Evolutionary conservation across 1,139 yeast species (phyloP).

Genomic region (Kazachstania sp.): DNA sequence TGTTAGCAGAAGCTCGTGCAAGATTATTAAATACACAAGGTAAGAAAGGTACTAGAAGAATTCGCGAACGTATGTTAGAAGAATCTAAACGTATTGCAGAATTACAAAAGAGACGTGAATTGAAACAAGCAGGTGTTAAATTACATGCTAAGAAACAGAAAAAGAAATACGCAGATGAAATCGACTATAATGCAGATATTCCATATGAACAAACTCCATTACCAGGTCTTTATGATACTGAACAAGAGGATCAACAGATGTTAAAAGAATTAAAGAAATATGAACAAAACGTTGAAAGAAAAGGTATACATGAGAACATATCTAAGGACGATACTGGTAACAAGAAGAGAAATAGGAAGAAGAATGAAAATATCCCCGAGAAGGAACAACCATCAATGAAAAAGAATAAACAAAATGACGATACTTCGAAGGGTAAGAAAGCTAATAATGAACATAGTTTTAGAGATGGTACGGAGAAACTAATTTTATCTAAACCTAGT

Average conservation of each 20-base stretch:
- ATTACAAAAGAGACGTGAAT: slow-evolving; percentile 73
- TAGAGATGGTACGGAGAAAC: background rate
- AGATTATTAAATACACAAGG: slow-evolving; percentile 90
- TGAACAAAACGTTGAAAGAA: slow-evolving; percentile 38
- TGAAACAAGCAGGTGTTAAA: slow-evolving; percentile 77
- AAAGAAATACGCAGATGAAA: slow-evolving; percentile 50
- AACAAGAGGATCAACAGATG: slow-evolving; percentile 45
- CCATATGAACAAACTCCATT: slow-evolving; percentile 72
- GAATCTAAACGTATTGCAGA: slow-evolving; percentile 69
- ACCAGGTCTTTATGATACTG: slow-evolving; percentile 60
- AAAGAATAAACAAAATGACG: background rate
- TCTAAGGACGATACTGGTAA: slow-evolving; percentile 25
- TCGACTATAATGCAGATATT: slow-evolving; percentile 77
- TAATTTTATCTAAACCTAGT: slow-evolving; percentile 9
- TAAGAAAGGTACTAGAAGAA: slow-evolving; percentile 86
- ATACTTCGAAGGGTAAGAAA: background rate
- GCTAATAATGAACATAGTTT: background rate
- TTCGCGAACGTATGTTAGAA: slow-evolving; percentile 71
- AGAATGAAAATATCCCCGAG: slow-evolving; percentile 18
- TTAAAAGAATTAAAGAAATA: slow-evolving; percentile 36
- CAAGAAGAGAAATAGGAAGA: slow-evolving; percentile 7
- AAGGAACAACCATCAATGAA: slow-evolving; percentile 6
- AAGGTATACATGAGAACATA: slow-evolving; percentile 40
- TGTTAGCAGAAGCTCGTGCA: slow-evolving; percentile 90
- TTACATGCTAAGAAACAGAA: slow-evolving; percentile 37